Evolutionary conservation across 192 early-diverging fungal species (phyloP).

Genomic region (Coemansia biformis): DNA sequence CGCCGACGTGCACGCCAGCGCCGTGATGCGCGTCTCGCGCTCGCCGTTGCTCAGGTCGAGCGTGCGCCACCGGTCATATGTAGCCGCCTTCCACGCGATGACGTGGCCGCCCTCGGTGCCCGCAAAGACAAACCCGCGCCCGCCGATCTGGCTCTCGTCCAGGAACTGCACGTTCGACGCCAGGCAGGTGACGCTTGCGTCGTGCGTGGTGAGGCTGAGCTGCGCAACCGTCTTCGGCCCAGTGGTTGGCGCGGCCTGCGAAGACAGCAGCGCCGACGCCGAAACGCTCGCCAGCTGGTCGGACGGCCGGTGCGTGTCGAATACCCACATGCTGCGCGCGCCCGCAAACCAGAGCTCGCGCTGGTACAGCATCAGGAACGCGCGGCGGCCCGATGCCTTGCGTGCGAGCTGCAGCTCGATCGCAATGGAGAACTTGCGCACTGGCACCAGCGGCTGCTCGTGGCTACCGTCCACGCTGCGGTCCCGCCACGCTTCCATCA

Average conservation of each 20-base stretch:
- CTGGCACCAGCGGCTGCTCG: constrained; percentile 22
- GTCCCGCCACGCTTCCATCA: constrained; percentile 37
- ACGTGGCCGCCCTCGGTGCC: constrained; percentile 44
- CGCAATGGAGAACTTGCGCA: constrained; percentile 30
- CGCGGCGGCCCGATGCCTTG: constrained; percentile 9
- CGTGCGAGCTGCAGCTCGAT: constrained; percentile 30
- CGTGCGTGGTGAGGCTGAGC: constrained; percentile 21
- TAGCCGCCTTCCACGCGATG: constrained; percentile 28
- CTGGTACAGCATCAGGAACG: constrained; percentile 15
- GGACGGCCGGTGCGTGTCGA: constrained; percentile 24
- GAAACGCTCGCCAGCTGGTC: constrained; percentile 14
- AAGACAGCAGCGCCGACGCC: constrained; percentile 14
- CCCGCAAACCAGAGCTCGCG: constrained; percentile 48
- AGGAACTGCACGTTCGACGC: constrained; percentile 31
- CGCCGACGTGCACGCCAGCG: constrained; percentile 33
- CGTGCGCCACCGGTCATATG: constrained; percentile 38
- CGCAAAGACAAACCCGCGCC: constrained; percentile 34
- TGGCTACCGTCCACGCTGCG: constrained; percentile 10
- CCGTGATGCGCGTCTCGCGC: constrained; percentile 26
- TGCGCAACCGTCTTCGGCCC: constrained; percentile 20
- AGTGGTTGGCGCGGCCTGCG: constrained; percentile 8
- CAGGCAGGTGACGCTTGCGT: constrained; percentile 34
- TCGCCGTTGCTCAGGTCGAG: constrained; percentile 39
- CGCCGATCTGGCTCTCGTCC: constrained; percentile 13
- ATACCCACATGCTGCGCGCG: constrained; percentile 32